Percentiles rank a stretch among this genome's conserved stretches.
phyloP scores from a whole-genome alignment of 139 green algal genomes.

The Yamagishiella unicocca region DNA sequence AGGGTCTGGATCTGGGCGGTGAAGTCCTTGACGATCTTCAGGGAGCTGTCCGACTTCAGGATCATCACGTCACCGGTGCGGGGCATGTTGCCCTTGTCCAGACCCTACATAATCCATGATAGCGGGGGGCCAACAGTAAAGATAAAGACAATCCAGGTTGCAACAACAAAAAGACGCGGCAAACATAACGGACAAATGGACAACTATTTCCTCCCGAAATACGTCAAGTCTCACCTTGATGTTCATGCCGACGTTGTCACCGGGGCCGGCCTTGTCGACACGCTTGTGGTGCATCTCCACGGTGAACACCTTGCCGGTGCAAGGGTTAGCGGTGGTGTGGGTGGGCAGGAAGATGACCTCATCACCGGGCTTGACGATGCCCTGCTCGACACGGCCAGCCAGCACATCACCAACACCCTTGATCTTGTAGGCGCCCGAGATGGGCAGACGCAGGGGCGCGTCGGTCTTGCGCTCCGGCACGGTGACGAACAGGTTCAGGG shows the following conservation, averaged over 20 bases:
- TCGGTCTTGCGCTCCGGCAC: slow-evolving; percentile 90
- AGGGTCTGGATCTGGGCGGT: slow-evolving; percentile 94
- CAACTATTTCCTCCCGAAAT: too few species aligned
- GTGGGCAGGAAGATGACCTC: slow-evolving; percentile 93
- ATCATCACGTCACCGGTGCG: slow-evolving; percentile 94
- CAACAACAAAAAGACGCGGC: not conserved
- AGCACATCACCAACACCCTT: slow-evolving; percentile 99
- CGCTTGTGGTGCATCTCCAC: slow-evolving; percentile 99
- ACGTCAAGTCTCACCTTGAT: slow-evolving; percentile 78
- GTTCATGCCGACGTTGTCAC: slow-evolving; percentile 99
- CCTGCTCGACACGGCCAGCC: slow-evolving; percentile 97
- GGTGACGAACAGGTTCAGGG: slow-evolving; percentile 88
- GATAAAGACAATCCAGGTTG: too few species aligned
- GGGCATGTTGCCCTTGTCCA: slow-evolving; percentile 96
- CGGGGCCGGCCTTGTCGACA: slow-evolving; percentile 90
- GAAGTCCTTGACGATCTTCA: slow-evolving; percentile 88
- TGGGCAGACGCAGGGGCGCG: slow-evolving; percentile 91
- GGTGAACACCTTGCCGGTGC: slow-evolving; percentile 97
- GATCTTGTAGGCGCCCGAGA: slow-evolving; percentile 99
- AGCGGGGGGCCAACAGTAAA: too few species aligned
- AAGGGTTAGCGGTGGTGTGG: slow-evolving; percentile 90
- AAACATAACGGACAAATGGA: not conserved
- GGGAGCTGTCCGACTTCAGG: slow-evolving; percentile 88
- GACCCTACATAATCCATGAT: slow-evolving; percentile 53
- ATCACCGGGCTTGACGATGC: slow-evolving; percentile 93